Percentiles rank a stretch among this genome's conserved stretches.
Evolutionary conservation across 164 flowering plant genomes (phyloP).

Genomic region (Akebia trifoliata): DNA sequence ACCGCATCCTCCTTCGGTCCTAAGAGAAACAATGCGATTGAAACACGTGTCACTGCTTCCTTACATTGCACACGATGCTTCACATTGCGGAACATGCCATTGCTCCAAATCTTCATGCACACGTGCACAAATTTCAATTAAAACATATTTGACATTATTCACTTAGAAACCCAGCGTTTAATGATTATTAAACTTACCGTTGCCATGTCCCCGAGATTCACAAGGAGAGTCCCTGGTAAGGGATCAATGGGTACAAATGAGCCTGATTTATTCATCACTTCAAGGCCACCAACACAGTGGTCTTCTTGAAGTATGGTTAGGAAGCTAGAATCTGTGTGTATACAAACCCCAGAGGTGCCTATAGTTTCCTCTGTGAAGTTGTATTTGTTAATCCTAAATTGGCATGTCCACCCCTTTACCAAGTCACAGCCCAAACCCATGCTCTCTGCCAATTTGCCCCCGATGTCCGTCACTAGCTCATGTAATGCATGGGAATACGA

Average conservation of each 20-base stretch:
- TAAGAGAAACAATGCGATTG: constrained; percentile 59
- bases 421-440: constrained; percentile 30
- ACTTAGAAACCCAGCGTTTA: no score
- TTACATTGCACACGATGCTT: constrained; percentile 68
- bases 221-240: constrained; percentile 50
- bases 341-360: constrained; percentile 46
- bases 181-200: constrained; percentile 29
- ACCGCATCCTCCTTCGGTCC: constrained; percentile 52
- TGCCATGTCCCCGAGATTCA: constrained; percentile 72
- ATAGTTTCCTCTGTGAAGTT: constrained; percentile 48
- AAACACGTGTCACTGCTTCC: constrained; percentile 43
- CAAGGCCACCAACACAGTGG: constrained; percentile 67
- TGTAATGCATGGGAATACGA: constrained; percentile 43
- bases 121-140: not conserved
- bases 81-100: constrained; percentile 58
- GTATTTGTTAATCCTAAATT: constrained; percentile 77
- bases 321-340: constrained; percentile 79
- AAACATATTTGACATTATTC: no score
- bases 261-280: constrained; percentile 52
- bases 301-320: constrained; percentile 80
- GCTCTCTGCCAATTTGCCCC: constrained; percentile 38
- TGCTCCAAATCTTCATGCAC: constrained; percentile 60
- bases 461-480: constrained; percentile 36
- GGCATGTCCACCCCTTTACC: constrained; percentile 58
- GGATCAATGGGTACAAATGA: constrained; percentile 50